phyloP scores from a whole-genome alignment of 2,329 filamentous ascomycete genomes.

The Arachnopeziza araneosa region DNA sequence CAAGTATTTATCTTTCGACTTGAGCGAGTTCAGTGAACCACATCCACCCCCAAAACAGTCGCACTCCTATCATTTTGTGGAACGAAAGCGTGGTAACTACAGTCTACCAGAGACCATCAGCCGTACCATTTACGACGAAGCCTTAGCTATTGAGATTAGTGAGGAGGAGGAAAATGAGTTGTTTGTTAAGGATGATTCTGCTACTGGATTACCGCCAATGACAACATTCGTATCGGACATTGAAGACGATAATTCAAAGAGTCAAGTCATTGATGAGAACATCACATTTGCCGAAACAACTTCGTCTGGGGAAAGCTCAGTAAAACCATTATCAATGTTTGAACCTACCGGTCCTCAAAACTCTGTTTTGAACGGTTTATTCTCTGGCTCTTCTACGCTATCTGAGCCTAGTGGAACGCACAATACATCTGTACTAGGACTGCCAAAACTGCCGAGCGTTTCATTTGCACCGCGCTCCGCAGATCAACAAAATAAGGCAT shows the following conservation, averaged over 20 bases:
- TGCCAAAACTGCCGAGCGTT: background rate
- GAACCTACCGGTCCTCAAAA: background rate
- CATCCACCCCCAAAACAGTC: slow-evolving; percentile 48
- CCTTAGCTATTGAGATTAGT: slow-evolving; percentile 22
- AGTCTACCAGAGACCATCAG: slow-evolving; percentile 52
- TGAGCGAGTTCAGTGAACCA: slow-evolving; percentile 28
- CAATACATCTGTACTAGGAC: background rate
- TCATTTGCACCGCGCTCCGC: background rate
- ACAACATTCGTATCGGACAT: background rate
- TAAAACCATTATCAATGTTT: background rate
- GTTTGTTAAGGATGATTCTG: slow-evolving; percentile 21
- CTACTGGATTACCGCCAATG: background rate
- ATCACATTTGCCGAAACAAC: background rate
- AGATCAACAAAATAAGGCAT: background rate
- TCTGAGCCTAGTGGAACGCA: background rate
- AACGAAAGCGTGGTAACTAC: slow-evolving; percentile 50
- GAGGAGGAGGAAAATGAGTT: slow-evolving; percentile 25
- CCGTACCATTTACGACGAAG: slow-evolving; percentile 42
- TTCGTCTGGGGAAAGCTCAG: background rate
- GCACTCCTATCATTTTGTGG: slow-evolving; percentile 52
- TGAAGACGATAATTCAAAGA: background rate
- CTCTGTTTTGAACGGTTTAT: background rate
- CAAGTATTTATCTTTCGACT: slow-evolving; percentile 29
- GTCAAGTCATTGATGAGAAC: background rate
- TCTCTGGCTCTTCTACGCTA: background rate